A percentile compares a stretch with the other conserved stretches of the same genome.
Conservation (phyloP, 2,329 filamentous ascomycete genomes). For the Capronia americana region DNA sequence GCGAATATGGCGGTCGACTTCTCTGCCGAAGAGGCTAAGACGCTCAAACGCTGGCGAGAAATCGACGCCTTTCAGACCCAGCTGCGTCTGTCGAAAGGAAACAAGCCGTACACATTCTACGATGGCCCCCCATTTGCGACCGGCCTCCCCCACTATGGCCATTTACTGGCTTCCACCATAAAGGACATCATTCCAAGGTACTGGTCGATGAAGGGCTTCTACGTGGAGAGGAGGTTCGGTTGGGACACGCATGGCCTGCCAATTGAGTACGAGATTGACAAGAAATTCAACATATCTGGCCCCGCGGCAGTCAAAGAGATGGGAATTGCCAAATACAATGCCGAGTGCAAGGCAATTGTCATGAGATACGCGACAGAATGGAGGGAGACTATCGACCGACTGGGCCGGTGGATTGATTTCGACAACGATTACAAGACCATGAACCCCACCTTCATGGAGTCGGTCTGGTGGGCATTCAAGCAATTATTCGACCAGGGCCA, state of each 20-base stretch:
- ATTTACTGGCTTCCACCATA: constrained; percentile 84
- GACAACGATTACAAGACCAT: constrained; percentile 96
- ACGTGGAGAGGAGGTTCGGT: constrained; percentile 84
- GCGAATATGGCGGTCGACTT: constrained; percentile 85
- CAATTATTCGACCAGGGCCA: constrained; percentile 81
- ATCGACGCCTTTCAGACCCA: constrained; percentile 90
- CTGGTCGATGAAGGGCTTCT: constrained; percentile 90
- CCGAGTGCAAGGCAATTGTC: constrained; percentile 83
- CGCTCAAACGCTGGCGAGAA: constrained; percentile 86
- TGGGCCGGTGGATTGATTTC: constrained; percentile 91
- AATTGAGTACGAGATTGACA: constrained; percentile 93
- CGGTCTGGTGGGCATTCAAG: constrained; percentile 92
- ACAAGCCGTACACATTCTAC: constrained; percentile 91
- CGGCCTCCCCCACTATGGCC: constrained; percentile 67
- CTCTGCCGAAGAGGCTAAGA: constrained; percentile 84
- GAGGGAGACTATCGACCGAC: constrained; percentile 78
- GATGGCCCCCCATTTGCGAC: constrained; percentile 74
- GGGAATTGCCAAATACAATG: constrained; percentile 83
- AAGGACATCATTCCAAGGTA: constrained; percentile 92
- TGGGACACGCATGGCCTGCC: constrained; percentile 91
- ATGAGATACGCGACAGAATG: constrained; percentile 85
- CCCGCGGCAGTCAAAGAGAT: constrained; percentile 83
- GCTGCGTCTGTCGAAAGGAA: constrained; percentile 82
- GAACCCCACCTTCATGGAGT: constrained; percentile 88
- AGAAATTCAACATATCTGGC: constrained; percentile 82